Percentiles rank a stretch among this genome's conserved stretches.
These are phyloP conservation scores for Spiromastix sp. DNA, from an alignment of 2,329 filamentous ascomycete species.

Conservation along the genomic window DNA sequence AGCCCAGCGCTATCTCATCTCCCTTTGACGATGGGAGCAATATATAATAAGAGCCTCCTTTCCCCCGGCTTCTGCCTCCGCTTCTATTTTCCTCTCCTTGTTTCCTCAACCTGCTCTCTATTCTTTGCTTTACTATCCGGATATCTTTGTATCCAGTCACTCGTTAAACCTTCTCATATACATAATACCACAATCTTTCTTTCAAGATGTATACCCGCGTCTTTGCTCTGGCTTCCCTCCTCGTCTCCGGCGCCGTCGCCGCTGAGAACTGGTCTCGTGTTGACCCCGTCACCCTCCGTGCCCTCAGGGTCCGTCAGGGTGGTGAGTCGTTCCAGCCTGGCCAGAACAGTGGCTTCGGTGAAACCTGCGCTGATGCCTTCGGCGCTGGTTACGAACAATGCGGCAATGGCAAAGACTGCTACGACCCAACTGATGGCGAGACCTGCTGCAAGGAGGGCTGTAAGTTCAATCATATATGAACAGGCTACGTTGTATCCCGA, in stretches of 20 bases:
- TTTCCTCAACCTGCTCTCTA: neutral
- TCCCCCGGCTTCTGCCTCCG: constrained; percentile 1
- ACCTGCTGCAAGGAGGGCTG: constrained; percentile 15
- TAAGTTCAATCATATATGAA: constrained; percentile 7
- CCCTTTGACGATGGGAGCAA: too few species aligned
- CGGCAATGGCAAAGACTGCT: constrained; percentile 9
- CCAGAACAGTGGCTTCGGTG: constrained; percentile 4
- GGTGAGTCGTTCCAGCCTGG: constrained; percentile 9
- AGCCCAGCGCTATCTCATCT: too few species aligned
- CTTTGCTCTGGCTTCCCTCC: constrained; percentile 5
- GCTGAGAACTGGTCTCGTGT: constrained; percentile 4
- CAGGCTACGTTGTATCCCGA: neutral
- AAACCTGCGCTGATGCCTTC: constrained; percentile 10
- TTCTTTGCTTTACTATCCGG: neutral
- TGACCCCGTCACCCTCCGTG: neutral
- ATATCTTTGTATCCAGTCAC: constrained; percentile 1
- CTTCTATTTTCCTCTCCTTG: constrained; percentile 1
- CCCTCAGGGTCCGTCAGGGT: constrained; percentile 2
- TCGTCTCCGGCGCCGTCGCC: constrained; percentile 3
- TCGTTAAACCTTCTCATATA: neutral
- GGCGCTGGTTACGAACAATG: constrained; percentile 10
- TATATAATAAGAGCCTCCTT: neutral
- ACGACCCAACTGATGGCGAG: constrained; percentile 12
- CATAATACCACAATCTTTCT: neutral
- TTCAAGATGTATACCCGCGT: constrained; percentile 6